A percentile compares a stretch with the other conserved stretches of the same genome.
phyloP scores from a whole-genome alignment of 257 asterid genomes.

The Craterostigma plantagineum region DNA sequence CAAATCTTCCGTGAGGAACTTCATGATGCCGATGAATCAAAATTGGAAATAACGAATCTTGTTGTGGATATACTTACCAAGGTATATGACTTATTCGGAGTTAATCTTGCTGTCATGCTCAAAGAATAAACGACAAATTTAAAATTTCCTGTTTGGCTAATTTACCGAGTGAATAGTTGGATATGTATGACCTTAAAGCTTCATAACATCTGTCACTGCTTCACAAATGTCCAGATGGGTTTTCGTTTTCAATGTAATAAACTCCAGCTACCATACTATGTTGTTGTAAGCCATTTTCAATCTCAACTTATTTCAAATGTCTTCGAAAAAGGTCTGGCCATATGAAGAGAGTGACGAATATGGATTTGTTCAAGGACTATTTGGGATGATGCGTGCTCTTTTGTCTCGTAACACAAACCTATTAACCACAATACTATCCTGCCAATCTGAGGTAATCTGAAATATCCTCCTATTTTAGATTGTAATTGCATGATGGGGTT shows the following conservation, averaged over 20 bases:
- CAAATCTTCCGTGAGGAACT: slow-evolving; percentile 70
- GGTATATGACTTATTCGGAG: slow-evolving; percentile 21
- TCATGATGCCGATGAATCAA: slow-evolving; percentile 55
- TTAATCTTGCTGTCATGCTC: background rate
- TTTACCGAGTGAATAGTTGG: too few species aligned
- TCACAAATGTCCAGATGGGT: too few species aligned
- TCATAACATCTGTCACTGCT: too few species aligned
- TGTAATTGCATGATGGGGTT: background rate
- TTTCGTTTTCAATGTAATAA: too few species aligned
- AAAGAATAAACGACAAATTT: too few species aligned
- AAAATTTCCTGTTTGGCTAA: too few species aligned
- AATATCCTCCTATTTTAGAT: slow-evolving; percentile 6
- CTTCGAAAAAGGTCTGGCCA: slow-evolving; percentile 68
- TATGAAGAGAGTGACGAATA: slow-evolving; percentile 74
- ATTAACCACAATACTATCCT: slow-evolving; percentile 30
- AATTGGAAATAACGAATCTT: slow-evolving; percentile 62
- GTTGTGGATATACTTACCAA: slow-evolving; percentile 75
- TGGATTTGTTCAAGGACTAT: slow-evolving; percentile 88
- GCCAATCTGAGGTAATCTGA: slow-evolving; percentile 45
- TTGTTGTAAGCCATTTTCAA: background rate
- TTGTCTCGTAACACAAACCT: slow-evolving; percentile 45
- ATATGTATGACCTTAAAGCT: too few species aligned
- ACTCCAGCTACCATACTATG: background rate
- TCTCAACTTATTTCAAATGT: slow-evolving; percentile 9
- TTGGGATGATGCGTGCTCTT: slow-evolving; percentile 53